These are phyloP conservation scores for Perilla frutescens DNA, from an alignment of 257 asterid species.

Conservation along the genomic window DNA sequence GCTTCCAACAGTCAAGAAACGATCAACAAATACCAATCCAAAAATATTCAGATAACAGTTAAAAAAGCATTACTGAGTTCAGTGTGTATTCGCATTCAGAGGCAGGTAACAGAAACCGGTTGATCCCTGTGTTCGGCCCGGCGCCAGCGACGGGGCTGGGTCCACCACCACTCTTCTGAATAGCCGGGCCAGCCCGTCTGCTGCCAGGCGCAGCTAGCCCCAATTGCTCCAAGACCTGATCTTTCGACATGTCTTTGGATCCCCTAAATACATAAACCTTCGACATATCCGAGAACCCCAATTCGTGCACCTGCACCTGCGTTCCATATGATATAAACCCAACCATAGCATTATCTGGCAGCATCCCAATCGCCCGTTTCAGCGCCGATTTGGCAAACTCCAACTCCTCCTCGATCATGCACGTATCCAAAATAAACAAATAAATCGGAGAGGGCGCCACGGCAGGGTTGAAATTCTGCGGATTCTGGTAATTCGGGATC, in stretches of 20 bases:
- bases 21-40: constrained; percentile 7
- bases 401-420: constrained; percentile 94
- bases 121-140: constrained; percentile 58
- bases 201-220: constrained; percentile 61
- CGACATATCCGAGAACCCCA: constrained; percentile 86
- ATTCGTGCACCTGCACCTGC: constrained; percentile 95
- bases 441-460: constrained; percentile 54
- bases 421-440: constrained; percentile 87
- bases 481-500: constrained; percentile 57
- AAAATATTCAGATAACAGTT: constrained; percentile 22
- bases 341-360: constrained; percentile 93
- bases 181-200: constrained; percentile 55
- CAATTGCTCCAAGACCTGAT: constrained; percentile 92
- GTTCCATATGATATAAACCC: constrained; percentile 95
- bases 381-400: constrained; percentile 80
- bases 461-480: constrained; percentile 52
- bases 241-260: constrained; percentile 75
- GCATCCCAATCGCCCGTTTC: constrained; percentile 84
- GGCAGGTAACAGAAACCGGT: constrained; percentile 83
- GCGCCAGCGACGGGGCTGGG: constrained; percentile 54
- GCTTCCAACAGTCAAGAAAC: neutral
- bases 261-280: constrained; percentile 93
- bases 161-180: constrained; percentile 66
- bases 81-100: constrained; percentile 90
- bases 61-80: constrained; percentile 56